Evolutionary conservation across 257 asterid species (phyloP), one percentile per base, ranked within the genome.

Genomic region (Forsythia suspensa): DNA sequence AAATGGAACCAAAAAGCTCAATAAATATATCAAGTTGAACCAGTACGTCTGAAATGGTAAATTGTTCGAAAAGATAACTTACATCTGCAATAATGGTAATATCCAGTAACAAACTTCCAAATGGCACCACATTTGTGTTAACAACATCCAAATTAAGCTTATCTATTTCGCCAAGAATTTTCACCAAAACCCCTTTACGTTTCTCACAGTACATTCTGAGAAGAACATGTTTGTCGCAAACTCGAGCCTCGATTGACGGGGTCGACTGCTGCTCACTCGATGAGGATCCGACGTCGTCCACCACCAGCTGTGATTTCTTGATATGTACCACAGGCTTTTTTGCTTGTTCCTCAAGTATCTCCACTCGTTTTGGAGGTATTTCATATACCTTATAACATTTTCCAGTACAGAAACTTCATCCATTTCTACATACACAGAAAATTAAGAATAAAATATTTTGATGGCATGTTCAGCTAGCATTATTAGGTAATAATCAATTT

Each of bases 71-170:
- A 46, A 63, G 44, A 61, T 24, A 42, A 11, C 20, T 43, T 82
- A 86, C 92, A 90, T 85, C 86, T 5, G 92, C 92, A 12, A 85
- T 71, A 20, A 89, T 80, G 38, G 89, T 85, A 38, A 89, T 82
- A 73, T 87, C 87, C 12, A 85, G 78, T 40, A 85, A 68, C 1
- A 81, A 84, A 48, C 71, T 80, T 72, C 90, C 90, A 36, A 87
- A 85, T 0, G 83, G 72, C 21, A 84, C 74, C 75, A 80, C 82
- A 73, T 73, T 87, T 24, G 87, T 82, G 75, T 51, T 87, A 20
- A 79, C 74, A 34, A 87, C 86, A 36, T 36, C 38, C 55, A 89
- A 51, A 74, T 82, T 74, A 15, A 89, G 84, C 72, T 83, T 87
- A 79, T 89, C 92, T 39, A 89, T 66, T 52, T 85, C 82, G 66